Evolutionary conservation across 805 yeast genomes (phyloP).

Genomic region (Candida endomychidarum): DNA sequence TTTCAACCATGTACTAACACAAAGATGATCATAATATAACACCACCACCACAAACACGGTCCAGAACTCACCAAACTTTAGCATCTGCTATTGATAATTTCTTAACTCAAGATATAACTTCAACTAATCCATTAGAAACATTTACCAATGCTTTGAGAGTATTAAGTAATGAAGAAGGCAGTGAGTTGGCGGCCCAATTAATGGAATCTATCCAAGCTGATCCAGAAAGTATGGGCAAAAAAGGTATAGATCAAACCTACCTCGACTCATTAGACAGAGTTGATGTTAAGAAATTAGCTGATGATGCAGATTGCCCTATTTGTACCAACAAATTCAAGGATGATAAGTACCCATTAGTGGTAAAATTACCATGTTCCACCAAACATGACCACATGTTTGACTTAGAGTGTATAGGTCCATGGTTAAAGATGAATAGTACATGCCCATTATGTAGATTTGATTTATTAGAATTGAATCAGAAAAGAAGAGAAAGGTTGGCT

Average conservation of each 20-base stretch:
- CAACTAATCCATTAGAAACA: slow-evolving; percentile 18
- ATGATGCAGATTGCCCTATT: slow-evolving; percentile 75
- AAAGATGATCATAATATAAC: slow-evolving; percentile 41
- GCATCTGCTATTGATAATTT: slow-evolving; percentile 35
- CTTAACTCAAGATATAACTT: slow-evolving; percentile 19
- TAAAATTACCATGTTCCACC: slow-evolving; percentile 62
- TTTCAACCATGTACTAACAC: slow-evolving; percentile 14
- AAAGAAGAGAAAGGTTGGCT: slow-evolving; percentile 30
- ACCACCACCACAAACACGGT: slow-evolving; percentile 13
- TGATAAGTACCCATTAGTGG: slow-evolving; percentile 79
- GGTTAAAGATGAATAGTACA: slow-evolving; percentile 72
- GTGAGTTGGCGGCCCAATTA: slow-evolving; percentile 28
- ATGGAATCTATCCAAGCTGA: slow-evolving; percentile 21
- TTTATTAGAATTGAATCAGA: slow-evolving; percentile 43
- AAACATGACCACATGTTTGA: slow-evolving; percentile 67
- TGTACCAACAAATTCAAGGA: slow-evolving; percentile 73
- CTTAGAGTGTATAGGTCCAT: slow-evolving; percentile 85
- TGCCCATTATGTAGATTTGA: slow-evolving; percentile 89
- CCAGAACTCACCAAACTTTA: slow-evolving; percentile 26
- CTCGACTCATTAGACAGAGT: slow-evolving; percentile 79
- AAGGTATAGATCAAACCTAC: slow-evolving; percentile 67
- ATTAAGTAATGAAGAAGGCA: slow-evolving; percentile 31
- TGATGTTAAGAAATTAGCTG: slow-evolving; percentile 26
- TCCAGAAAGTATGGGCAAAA: slow-evolving; percentile 12
- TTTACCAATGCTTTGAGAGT: slow-evolving; percentile 32